Evolutionary conservation across 2,329 filamentous ascomycete genomes (phyloP).

Genomic region (Xylariaceae sp.): DNA sequence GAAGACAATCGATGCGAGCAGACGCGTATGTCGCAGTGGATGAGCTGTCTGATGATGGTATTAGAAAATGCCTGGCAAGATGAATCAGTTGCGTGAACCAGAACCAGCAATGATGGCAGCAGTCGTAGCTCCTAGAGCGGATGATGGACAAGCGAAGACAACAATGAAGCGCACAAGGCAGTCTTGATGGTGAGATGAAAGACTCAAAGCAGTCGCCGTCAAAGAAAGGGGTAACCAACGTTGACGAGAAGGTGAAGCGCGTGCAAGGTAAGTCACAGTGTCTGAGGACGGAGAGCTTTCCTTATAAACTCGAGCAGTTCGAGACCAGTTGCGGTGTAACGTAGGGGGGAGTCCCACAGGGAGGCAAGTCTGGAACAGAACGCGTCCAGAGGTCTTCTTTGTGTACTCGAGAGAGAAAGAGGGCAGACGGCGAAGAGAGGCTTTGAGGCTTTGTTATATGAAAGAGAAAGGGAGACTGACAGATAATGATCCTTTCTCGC

Average conservation of each 20-base stretch:
- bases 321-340: constrained; percentile 20
- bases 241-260: constrained; percentile 6
- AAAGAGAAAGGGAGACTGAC: background rate
- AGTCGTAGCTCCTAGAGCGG: constrained; percentile 21
- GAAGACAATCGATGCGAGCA: constrained; percentile 25
- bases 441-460: background rate
- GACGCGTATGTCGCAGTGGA: constrained; percentile 18
- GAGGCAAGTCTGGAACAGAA: constrained; percentile 13
- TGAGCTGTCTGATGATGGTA: constrained; percentile 19
- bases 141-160: constrained; percentile 15
- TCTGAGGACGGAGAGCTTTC: constrained; percentile 17
- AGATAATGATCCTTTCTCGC: constrained; percentile 1
- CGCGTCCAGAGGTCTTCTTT: constrained; percentile 18
- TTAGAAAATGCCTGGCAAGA: constrained; percentile 26
- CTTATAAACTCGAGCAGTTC: constrained; percentile 23
- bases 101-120: constrained; percentile 26
- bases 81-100: constrained; percentile 18
- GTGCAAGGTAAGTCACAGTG: constrained; percentile 7
- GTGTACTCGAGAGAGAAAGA: constrained; percentile 3
- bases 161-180: constrained; percentile 13
- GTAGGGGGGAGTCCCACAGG: background rate
- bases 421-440: constrained; percentile 2
- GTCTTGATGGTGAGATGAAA: background rate
- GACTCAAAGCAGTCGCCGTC: constrained; percentile 10
- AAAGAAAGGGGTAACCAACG: constrained; percentile 10